phyloP scores from a whole-genome alignment of 2,329 filamentous ascomycete species.

The Exophiala mesophila region DNA sequence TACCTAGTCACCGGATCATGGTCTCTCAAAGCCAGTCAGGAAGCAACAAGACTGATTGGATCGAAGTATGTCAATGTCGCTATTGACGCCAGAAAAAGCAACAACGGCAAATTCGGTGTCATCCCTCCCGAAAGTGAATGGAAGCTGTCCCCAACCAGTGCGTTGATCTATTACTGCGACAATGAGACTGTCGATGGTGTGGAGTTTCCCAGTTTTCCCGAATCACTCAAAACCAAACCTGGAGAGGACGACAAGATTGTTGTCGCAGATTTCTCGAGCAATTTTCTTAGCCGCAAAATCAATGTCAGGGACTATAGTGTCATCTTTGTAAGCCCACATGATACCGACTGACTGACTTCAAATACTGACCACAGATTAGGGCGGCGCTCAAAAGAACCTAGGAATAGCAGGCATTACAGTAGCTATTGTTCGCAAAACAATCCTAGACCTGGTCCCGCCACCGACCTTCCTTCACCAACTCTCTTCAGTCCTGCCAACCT shows the following conservation, averaged over 20 bases:
- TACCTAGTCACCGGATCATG: slow-evolving; percentile 88
- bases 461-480: slow-evolving; percentile 67
- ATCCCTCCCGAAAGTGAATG: slow-evolving; percentile 79
- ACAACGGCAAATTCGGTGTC: slow-evolving; percentile 76
- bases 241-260: slow-evolving; percentile 65
- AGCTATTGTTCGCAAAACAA: slow-evolving; percentile 72
- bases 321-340: slow-evolving; percentile 66
- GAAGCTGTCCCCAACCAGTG: slow-evolving; percentile 58
- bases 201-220: slow-evolving; percentile 73
- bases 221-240: slow-evolving; percentile 48
- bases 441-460: slow-evolving; percentile 65
- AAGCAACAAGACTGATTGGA: slow-evolving; percentile 73
- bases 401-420: slow-evolving; percentile 82
- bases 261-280: slow-evolving; percentile 89
- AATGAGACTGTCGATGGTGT: slow-evolving; percentile 83
- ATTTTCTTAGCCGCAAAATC: slow-evolving; percentile 77
- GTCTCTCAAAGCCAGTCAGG: slow-evolving; percentile 83
- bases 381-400: slow-evolving; percentile 89
- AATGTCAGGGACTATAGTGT: slow-evolving; percentile 73
- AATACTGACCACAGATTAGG: too few species aligned
- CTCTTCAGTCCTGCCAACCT: slow-evolving; percentile 51
- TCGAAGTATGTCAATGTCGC: slow-evolving; percentile 72
- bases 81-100: slow-evolving; percentile 58
- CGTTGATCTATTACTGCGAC: slow-evolving; percentile 84
- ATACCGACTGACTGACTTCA: too few species aligned